Evolutionary conservation across 805 yeast genomes (phyloP), one percentile per base, ranked within the genome.

Genomic region (Candida hispaniensis): DNA sequence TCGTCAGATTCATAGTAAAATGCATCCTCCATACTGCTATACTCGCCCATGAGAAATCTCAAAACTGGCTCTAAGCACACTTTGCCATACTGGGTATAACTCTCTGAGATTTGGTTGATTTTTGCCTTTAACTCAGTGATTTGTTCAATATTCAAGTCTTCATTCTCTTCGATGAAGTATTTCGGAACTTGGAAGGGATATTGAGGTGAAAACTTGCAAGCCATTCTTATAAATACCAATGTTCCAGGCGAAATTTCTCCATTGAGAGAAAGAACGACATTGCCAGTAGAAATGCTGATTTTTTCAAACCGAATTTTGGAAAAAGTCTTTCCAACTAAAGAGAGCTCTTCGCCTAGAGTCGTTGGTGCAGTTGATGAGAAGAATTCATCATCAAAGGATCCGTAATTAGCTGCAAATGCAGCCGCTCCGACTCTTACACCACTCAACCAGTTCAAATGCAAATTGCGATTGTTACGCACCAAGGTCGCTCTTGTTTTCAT

Each of bases 341-440:
- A 78, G 2, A 91, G 85, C 54, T 88, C 98, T 54, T 86, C 95
- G 5, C 94, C 95, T 15, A 88, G 56, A 49, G 82, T 83, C 14
- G 75, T 71, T 3, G 72, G 67, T 13, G 40, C 26, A 2, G 28
- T 14, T 12, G 38, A 40, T 5, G 28, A 24, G 11, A 26, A 34
- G 9, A 14, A 9, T 3, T 20, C 41, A 3, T 39, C 42, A 10
- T 45, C 47, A 34, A 26, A 34, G 4, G 30, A 34, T 6, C 38
- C 38, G 11, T 26, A 34, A 4, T 38, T 34, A 7, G 23, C 59
- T 0, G 74, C 30, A n/a, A 41, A 24, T 1, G 40, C 44, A 14
- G 36, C 28, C 9, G 32, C 38, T 4, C 40, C 45, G 44, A 88
- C 71, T 39, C 85, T 65, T 6, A 88, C 93, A 34, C 97, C 96